Evolutionary conservation across 2,329 filamentous ascomycete species (phyloP), one percentile per base, ranked within the genome.

Genomic region (Volutella citrinella): DNA sequence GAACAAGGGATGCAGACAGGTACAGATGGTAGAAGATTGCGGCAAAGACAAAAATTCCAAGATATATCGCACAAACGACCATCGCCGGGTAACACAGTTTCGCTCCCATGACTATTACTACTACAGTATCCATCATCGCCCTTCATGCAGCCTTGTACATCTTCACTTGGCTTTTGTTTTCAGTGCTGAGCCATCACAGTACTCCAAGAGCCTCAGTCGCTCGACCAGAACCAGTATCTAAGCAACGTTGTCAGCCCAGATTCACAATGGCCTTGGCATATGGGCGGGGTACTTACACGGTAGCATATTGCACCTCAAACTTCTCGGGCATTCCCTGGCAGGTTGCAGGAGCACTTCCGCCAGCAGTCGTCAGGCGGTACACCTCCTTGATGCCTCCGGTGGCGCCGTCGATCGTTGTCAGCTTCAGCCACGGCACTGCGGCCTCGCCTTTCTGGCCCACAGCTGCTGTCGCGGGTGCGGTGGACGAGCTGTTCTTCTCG

Each of bases 221-320:
- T n/a, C n/a, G n/a, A n/a, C n/a, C 49, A 54, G 38, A 54, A 54
- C 51, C 51, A 54, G 34, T 54, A 54, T 40, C 51, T 54, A 12
- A 27, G 30, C 20, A n/a, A 17, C 27, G 19, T n/a, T 22, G 41
- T 54, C 31, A 54, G 45, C 33, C 24, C 32, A 21, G 10, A 12
- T n/a, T 18, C 16, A 12, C n/a, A n/a, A n/a, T n/a, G n/a, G n/a
- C n/a, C n/a, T n/a, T n/a, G n/a, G n/a, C n/a, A n/a, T n/a, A n/a
- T n/a, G n/a, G n/a, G n/a, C n/a, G n/a, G n/a, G n/a, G n/a, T 16
- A 83, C 82, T 76, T 87, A 96, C 74, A 90, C 78, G 25, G 90
- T 81, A 19, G 86, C 73, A 64, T 97, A 96, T 54, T 90, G 71
- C 11, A 95, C 78, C 42, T 82, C 68, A 48, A 96, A 90, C 2